Base-by-base conservation (phyloP, 2,329 filamentous ascomycete species). In the Zarea fungicola region DNA sequence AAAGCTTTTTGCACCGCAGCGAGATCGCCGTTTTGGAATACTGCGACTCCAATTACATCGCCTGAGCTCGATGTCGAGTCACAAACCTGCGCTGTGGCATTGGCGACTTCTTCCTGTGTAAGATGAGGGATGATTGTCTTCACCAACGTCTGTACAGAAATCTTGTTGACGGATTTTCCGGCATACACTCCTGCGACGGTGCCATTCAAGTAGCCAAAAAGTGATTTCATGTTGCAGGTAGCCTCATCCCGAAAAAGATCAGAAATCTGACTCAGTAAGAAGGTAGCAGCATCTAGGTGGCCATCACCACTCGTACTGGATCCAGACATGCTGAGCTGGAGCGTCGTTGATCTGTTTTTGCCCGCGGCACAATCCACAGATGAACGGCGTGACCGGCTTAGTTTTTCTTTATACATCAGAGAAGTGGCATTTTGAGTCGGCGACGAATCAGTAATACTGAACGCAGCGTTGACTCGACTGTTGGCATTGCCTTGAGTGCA, bases 401-500 rank as follows among this genome's bases (percentile, higher is more conserved):
- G n/a, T 4, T n/a, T 41, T 22, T 16, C 14, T 22, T 14, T 11
- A 22, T 4, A 3, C 19, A n/a, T 39, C 13, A 39, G 8, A 4
- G 10, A 39, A 25, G 35, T 14, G 21, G 8, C 13, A 39, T 39
- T 39, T 5, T 39, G 35, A 39, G 10, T 16, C n/a, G 5, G n/a
- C 19, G 37, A 13, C 22, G 9, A n/a, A 18, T 41, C 23, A 26
- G 21, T 18, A n/a, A 13, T 21, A 22, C 37, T 22, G 37, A 41
- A 41, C 22, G 26, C 25, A 26, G 26, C 40, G 18, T 42, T 42
- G 40, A 31, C 40, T 4, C 26, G 25, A 5, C 25, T 29, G 16
- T 42, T 29, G 16, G 40, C 40, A 28, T 42, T 28, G 16, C 40
- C 40, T 29, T 21, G n/a, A 19, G 40, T 42, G 40, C 40, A 42